Evolutionary conservation across 2,329 filamentous ascomycete species (phyloP).

Genomic region (Monosporascus sp.): DNA sequence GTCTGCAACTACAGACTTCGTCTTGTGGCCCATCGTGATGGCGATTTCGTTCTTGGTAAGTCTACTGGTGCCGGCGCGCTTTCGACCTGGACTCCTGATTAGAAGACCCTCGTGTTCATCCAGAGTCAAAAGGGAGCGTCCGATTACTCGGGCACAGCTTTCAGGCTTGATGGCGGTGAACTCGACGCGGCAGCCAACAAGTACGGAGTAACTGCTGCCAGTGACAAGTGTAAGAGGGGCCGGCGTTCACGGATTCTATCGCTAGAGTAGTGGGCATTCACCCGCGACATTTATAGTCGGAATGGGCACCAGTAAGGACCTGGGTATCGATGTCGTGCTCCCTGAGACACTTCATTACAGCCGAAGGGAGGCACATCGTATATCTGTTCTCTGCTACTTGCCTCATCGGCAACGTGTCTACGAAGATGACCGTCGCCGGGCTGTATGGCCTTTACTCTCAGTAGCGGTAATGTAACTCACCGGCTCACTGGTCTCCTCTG

Average conservation of each 20-base stretch:
- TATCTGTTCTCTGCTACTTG: constrained; percentile 45
- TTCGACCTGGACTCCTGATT: constrained; percentile 32
- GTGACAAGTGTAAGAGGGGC: constrained; percentile 46
- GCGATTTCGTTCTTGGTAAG: constrained; percentile 43
- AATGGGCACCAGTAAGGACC: constrained; percentile 42
- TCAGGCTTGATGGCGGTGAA: constrained; percentile 51
- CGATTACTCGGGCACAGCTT: constrained; percentile 38
- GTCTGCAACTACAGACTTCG: constrained; percentile 41
- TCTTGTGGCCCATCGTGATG: constrained; percentile 45
- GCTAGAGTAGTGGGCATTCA: constrained; percentile 45
- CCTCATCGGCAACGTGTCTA: constrained; percentile 30
- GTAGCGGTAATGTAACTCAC: constrained; percentile 7
- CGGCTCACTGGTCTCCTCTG: no score
- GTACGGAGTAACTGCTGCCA: constrained; percentile 42
- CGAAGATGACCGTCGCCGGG: constrained; percentile 26
- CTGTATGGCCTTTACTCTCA: constrained; percentile 27
- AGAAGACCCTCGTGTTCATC: constrained; percentile 26
- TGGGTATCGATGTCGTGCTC: constrained; percentile 41
- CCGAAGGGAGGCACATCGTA: constrained; percentile 32
- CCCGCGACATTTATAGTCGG: constrained; percentile 42
- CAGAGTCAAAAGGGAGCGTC: constrained; percentile 22
- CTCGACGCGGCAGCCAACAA: constrained; percentile 46
- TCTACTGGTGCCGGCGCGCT: constrained; percentile 32
- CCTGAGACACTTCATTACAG: constrained; percentile 36
- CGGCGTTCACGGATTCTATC: constrained; percentile 40